Percentiles rank a stretch among this genome's conserved stretches.
Conservation (phyloP, 2,329 filamentous ascomycete species). For the Atkinsonella texensis region DNA sequence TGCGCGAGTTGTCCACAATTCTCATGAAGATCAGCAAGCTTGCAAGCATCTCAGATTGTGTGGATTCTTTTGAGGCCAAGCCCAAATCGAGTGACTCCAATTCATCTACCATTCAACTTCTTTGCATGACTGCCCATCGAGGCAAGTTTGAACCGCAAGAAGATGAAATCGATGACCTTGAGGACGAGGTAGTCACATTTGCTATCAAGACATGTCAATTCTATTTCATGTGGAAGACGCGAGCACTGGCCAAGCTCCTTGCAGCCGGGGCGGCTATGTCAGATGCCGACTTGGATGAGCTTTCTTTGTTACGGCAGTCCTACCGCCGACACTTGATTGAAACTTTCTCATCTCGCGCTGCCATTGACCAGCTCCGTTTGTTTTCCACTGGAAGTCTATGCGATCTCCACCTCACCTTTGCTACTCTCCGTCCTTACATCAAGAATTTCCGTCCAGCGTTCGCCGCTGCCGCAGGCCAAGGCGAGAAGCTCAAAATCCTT, state of each 20-base stretch:
- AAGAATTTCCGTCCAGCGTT: conserved; percentile 25
- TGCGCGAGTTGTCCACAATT: conserved; percentile 61
- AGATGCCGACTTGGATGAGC: conserved; percentile 45
- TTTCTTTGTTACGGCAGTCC: conserved; percentile 41
- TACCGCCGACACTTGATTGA: conserved; percentile 54
- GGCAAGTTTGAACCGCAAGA: conserved; percentile 59
- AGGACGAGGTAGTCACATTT: conserved; percentile 66
- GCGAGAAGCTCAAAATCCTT: conserved; percentile 28
- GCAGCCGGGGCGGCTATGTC: conserved; percentile 42
- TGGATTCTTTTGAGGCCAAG: conserved; percentile 58
- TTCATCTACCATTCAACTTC: conserved; percentile 49
- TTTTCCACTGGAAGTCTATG: conserved; percentile 65
- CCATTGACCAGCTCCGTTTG: conserved; percentile 67
- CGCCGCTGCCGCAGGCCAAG: conserved; percentile 11
- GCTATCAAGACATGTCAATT: conserved; percentile 65
- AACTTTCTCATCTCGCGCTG: conserved; percentile 53
- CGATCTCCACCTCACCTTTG: conserved; percentile 72
- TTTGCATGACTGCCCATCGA: conserved; percentile 62
- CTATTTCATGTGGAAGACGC: conserved; percentile 93
- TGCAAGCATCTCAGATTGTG: conserved; percentile 66
- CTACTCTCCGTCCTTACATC: conserved; percentile 50
- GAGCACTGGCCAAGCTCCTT: conserved; percentile 43
- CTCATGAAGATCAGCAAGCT: conserved; percentile 73
- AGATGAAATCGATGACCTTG: conserved; percentile 59
- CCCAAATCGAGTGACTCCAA: conserved; percentile 35